phyloP scores from a whole-genome alignment of 2,329 filamentous ascomycete species.

The Penicillium sp. region DNA sequence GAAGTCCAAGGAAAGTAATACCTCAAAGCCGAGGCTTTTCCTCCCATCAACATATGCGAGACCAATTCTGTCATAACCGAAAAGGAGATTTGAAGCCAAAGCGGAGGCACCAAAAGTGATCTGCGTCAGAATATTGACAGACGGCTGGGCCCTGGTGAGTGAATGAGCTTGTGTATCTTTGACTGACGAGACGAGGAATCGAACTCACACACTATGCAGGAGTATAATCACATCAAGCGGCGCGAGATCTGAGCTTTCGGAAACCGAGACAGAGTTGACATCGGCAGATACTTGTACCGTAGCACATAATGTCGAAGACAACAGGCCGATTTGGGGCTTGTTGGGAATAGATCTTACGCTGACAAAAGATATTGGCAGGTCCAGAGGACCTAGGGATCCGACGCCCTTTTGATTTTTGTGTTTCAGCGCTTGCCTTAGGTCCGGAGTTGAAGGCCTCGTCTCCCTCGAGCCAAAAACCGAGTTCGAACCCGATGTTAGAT shows the following conservation, averaged over 20 bases:
- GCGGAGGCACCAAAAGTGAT: slow-evolving; percentile 22
- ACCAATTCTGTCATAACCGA: slow-evolving; percentile 26
- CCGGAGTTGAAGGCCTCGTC: background rate
- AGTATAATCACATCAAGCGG: slow-evolving; percentile 37
- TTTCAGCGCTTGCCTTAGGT: background rate
- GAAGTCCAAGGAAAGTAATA: slow-evolving; percentile 27
- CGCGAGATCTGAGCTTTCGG: slow-evolving; percentile 16
- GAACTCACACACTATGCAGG: slow-evolving; percentile 35
- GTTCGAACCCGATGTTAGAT: slow-evolving; percentile 1
- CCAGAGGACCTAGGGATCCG: slow-evolving; percentile 12
- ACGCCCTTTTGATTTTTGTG: background rate
- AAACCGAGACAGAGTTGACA: slow-evolving; percentile 20
- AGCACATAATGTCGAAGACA: slow-evolving; percentile 17
- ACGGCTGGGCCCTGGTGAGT: slow-evolving; percentile 11
- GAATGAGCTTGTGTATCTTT: background rate
- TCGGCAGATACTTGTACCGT: slow-evolving; percentile 28
- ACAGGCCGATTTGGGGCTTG: slow-evolving; percentile 11
- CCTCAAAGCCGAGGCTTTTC: slow-evolving; percentile 18
- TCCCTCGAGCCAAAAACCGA: background rate
- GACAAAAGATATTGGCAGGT: slow-evolving; percentile 22
- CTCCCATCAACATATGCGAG: slow-evolving; percentile 25
- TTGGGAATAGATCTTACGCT: slow-evolving; percentile 16
- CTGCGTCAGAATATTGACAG: slow-evolving; percentile 19
- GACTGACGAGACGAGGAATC: background rate
- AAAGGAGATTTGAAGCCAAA: slow-evolving; percentile 23